These are phyloP conservation scores for Cladophialophora immunda DNA, from an alignment of 2,329 filamentous ascomycete species.

Conservation along the genomic window DNA sequence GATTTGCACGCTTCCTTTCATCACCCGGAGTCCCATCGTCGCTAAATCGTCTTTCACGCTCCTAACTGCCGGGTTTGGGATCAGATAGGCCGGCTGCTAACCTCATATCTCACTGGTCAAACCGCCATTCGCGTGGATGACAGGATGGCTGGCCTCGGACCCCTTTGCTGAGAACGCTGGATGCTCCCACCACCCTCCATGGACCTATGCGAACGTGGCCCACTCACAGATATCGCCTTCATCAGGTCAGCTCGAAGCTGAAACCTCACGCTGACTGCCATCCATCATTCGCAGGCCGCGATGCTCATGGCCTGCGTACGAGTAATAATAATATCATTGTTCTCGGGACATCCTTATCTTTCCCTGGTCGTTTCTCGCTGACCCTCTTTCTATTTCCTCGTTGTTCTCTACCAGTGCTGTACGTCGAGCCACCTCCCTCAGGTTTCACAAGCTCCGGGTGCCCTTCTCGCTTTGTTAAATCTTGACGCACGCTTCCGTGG, in stretches of 20 bases:
- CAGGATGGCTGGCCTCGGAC: slow-evolving; percentile 21
- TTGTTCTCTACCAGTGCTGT: not conserved
- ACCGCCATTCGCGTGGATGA: slow-evolving; percentile 32
- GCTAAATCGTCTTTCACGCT: slow-evolving; percentile 28
- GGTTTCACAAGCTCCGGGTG: slow-evolving; percentile 17
- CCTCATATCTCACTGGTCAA: slow-evolving; percentile 33
- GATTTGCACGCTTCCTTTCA: slow-evolving; percentile 20
- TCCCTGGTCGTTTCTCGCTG: slow-evolving; percentile 9
- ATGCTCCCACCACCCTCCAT: slow-evolving; percentile 12
- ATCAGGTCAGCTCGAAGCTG: slow-evolving; percentile 33
- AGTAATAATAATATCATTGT: slow-evolving; percentile 18
- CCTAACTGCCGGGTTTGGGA: slow-evolving; percentile 21
- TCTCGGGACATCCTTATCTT: slow-evolving; percentile 5
- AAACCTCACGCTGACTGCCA: slow-evolving; percentile 36
- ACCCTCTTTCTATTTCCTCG: slow-evolving; percentile 7
- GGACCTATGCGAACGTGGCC: slow-evolving; percentile 7
- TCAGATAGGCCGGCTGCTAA: slow-evolving; percentile 31
- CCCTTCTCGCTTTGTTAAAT: not conserved
- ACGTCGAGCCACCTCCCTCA: slow-evolving; percentile 7
- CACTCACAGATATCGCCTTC: slow-evolving; percentile 31
- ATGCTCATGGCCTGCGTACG: slow-evolving; percentile 20
- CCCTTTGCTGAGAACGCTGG: slow-evolving; percentile 19
- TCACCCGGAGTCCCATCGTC: slow-evolving; percentile 33
- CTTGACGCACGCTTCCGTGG: slow-evolving; percentile 2
- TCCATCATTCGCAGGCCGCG: slow-evolving; percentile 13